Evolutionary conservation across 495 filamentous ascomycete species (phyloP).

Genomic region (Penicillium cosmopolitanum): DNA sequence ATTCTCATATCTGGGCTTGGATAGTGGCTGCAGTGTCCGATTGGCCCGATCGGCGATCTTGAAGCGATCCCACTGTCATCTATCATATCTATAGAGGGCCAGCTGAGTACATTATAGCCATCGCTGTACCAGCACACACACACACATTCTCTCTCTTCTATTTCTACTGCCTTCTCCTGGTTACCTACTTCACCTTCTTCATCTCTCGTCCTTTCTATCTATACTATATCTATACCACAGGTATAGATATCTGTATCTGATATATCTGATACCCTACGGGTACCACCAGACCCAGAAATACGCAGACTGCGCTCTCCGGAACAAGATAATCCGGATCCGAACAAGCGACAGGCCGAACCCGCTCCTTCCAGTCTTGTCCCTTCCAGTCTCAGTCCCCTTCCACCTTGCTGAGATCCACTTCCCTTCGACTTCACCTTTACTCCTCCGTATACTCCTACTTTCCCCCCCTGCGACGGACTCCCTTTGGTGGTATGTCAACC

Average conservation of each 20-base stretch:
- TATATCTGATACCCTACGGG: neutral
- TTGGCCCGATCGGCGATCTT: slow-evolving; percentile 27
- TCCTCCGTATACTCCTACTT: neutral
- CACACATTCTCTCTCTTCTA: slow-evolving; percentile 7
- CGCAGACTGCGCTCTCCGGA: slow-evolving; percentile 40
- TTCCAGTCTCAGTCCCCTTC: slow-evolving; percentile 27
- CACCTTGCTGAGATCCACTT: slow-evolving; percentile 36
- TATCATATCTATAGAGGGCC: neutral
- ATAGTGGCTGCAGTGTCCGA: slow-evolving; percentile 1
- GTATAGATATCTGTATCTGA: neutral
- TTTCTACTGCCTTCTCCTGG: neutral
- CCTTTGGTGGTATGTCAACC: slow-evolving; percentile 6
- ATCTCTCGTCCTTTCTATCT: neutral
- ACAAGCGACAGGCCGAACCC: slow-evolving; percentile 48
- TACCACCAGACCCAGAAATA: slow-evolving; percentile 28
- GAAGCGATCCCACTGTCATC: neutral
- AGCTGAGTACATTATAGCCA: too few relatives aligned
- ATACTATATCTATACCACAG: neutral
- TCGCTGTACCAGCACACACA: too few relatives aligned
- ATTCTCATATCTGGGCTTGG: neutral
- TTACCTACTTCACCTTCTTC: neutral
- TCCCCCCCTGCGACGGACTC: slow-evolving; percentile 10
- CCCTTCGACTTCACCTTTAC: slow-evolving; percentile 13
- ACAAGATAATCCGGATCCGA: slow-evolving; percentile 47
- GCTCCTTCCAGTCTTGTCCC: slow-evolving; percentile 25